A percentile compares a stretch with the other conserved stretches of the same genome.
Evolutionary conservation across 2,329 filamentous ascomycete genomes (phyloP).

Genomic region (Penicillium sp.): DNA sequence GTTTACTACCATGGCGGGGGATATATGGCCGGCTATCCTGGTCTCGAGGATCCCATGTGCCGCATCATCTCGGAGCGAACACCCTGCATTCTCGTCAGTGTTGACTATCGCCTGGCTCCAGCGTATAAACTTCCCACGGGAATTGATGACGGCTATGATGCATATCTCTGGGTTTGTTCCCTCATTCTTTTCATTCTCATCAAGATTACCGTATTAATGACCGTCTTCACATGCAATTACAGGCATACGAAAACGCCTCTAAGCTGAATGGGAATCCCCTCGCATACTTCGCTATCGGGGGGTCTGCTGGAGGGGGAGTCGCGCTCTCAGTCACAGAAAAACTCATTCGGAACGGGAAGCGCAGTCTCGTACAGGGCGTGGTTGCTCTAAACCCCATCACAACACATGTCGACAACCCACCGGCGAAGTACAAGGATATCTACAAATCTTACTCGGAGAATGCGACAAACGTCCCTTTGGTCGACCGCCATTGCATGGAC

Average conservation of each 20-base stretch:
- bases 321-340: slow-evolving; percentile 35
- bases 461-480: background rate
- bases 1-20: slow-evolving; percentile 37
- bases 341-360: slow-evolving; percentile 33
- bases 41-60: slow-evolving; percentile 34
- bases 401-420: slow-evolving; percentile 34
- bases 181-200: background rate
- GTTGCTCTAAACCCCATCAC: slow-evolving; percentile 36
- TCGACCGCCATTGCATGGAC: slow-evolving; percentile 1
- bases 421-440: slow-evolving; percentile 39
- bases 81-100: slow-evolving; percentile 30
- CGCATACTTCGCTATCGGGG: slow-evolving; percentile 38
- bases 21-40: slow-evolving; percentile 31
- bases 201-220: background rate
- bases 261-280: slow-evolving; percentile 39
- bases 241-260: slow-evolving; percentile 25
- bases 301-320: slow-evolving; percentile 41
- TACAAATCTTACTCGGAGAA: slow-evolving; percentile 10
- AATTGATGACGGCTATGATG: slow-evolving; percentile 26
- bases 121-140: slow-evolving; percentile 23
- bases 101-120: slow-evolving; percentile 28
- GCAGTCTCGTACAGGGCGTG: slow-evolving; percentile 32
- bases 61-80: slow-evolving; percentile 25
- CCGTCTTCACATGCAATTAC: too few relatives aligned
- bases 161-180: slow-evolving; percentile 31